Evolutionary conservation across 129 eudicot species (phyloP).

Genomic region (Chrysanthemum makinoi): DNA sequence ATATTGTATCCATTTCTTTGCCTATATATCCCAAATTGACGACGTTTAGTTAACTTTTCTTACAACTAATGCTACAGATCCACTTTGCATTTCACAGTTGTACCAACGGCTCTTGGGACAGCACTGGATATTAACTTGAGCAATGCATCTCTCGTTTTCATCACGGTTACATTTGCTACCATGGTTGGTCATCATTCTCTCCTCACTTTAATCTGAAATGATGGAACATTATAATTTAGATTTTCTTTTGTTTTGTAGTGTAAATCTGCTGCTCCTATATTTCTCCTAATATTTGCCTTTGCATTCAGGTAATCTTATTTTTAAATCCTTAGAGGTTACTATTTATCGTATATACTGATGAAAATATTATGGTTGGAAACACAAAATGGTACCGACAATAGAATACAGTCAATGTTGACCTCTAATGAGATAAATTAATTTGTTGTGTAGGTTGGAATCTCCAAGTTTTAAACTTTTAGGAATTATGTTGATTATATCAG

Average conservation of each 20-base stretch:
- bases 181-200: constrained; percentile 64
- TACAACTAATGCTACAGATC: constrained; percentile 84
- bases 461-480: constrained; percentile 89
- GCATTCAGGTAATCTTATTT: constrained; percentile 74
- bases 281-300: constrained; percentile 93
- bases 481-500: constrained; percentile 76
- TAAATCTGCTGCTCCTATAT: constrained; percentile 96
- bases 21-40: constrained; percentile 13
- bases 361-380: too few relatives aligned
- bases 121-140: constrained; percentile 96
- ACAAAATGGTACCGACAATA: too few relatives aligned
- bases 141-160: constrained; percentile 97
- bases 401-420: background rate
- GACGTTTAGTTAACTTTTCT: constrained; percentile 43
- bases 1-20: background rate
- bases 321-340: background rate
- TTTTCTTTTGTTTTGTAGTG: constrained; percentile 57
- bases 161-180: constrained; percentile 97
- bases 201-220: constrained; percentile 1
- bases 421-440: constrained; percentile 25
- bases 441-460: constrained; percentile 80
- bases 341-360: background rate
- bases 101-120: constrained; percentile 90
- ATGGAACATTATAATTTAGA: background rate
- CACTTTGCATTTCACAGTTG: constrained; percentile 91